Conservation (phyloP, 1,284 basidiomycete genomes). For the Hemileia vastatrix region DNA sequence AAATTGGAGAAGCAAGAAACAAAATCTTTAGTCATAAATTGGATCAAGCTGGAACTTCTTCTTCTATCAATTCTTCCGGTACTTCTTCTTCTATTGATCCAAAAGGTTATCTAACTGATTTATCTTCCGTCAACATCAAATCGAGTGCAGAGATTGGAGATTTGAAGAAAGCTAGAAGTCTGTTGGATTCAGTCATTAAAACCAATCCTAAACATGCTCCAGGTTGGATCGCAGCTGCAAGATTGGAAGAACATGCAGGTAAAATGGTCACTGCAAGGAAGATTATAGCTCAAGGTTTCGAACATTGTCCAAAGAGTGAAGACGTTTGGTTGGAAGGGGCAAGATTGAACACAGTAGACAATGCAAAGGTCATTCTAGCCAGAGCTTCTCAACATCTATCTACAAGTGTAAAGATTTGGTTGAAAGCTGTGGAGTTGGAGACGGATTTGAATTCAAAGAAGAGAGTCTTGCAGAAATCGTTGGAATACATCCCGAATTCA, state of each 20-base stretch:
- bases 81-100: slow-evolving; percentile 38
- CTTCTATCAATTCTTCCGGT: no score
- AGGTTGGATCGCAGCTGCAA: slow-evolving; percentile 42
- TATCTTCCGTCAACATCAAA: slow-evolving; percentile 36
- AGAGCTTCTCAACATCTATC: slow-evolving; percentile 30
- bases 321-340: slow-evolving; percentile 43
- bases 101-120: slow-evolving; percentile 40
- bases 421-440: slow-evolving; percentile 39
- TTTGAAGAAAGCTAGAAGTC: slow-evolving; percentile 39
- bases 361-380: slow-evolving; percentile 41
- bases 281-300: slow-evolving; percentile 41
- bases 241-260: slow-evolving; percentile 42
- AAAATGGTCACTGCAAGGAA: slow-evolving; percentile 41
- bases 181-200: slow-evolving; percentile 42
- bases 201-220: slow-evolving; percentile 43
- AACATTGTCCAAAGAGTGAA: slow-evolving; percentile 38
- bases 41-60: slow-evolving; percentile 29
- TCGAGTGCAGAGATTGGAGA: slow-evolving; percentile 41
- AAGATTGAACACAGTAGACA: slow-evolving; percentile 38
- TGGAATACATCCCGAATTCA: slow-evolving; percentile 41
- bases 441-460: slow-evolving; percentile 37
- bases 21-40: slow-evolving; percentile 42
- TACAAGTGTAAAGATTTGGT: slow-evolving; percentile 41
- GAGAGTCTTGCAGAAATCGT: slow-evolving; percentile 36
- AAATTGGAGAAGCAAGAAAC: slow-evolving; percentile 43